Percentiles rank a stretch among this genome's conserved stretches.
Conservation (phyloP, 352 stramenopile species). For the Ophiocytium majus region DNA sequence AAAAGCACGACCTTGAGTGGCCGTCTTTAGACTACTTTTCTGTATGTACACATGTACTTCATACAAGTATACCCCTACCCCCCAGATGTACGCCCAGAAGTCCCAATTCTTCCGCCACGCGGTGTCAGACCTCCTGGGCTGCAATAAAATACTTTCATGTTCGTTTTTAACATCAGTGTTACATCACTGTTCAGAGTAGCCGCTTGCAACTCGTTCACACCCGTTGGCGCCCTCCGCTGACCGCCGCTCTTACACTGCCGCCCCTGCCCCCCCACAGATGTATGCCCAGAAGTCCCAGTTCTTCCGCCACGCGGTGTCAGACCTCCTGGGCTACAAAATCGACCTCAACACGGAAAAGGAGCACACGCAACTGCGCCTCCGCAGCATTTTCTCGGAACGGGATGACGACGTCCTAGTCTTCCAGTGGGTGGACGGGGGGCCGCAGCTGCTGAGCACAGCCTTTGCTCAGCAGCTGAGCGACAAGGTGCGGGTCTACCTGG, state of each 20-base stretch:
- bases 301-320: neutral
- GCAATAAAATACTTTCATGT: too few relatives aligned
- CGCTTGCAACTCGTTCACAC: too few relatives aligned
- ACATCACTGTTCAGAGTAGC: too few relatives aligned
- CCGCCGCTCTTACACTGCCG: too few relatives aligned
- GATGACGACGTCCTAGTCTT: conserved; percentile 76
- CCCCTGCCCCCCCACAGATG: too few relatives aligned
- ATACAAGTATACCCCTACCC: too few relatives aligned
- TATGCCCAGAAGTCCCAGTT: conserved; percentile 28
- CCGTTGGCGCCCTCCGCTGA: too few relatives aligned
- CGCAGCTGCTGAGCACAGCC: conserved; percentile 76
- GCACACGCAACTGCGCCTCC: conserved; percentile 62
- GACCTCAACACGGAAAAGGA: conserved; percentile 13
- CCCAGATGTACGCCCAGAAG: conserved; percentile 28
- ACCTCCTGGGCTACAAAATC: conserved; percentile 24
- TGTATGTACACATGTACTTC: too few relatives aligned
- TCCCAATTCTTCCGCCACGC: conserved; percentile 23
- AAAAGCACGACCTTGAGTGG: too few relatives aligned
- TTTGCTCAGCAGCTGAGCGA: conserved; percentile 69
- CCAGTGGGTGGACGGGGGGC: conserved; percentile 69
- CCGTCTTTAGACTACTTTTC: too few relatives aligned
- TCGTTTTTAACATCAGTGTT: too few relatives aligned
- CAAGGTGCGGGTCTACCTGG: conserved; percentile 68
- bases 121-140: neutral
- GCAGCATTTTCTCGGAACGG: conserved; percentile 75